Evolutionary conservation across 179 eudicot species (phyloP).

Genomic region (Beta macrorhiza): DNA sequence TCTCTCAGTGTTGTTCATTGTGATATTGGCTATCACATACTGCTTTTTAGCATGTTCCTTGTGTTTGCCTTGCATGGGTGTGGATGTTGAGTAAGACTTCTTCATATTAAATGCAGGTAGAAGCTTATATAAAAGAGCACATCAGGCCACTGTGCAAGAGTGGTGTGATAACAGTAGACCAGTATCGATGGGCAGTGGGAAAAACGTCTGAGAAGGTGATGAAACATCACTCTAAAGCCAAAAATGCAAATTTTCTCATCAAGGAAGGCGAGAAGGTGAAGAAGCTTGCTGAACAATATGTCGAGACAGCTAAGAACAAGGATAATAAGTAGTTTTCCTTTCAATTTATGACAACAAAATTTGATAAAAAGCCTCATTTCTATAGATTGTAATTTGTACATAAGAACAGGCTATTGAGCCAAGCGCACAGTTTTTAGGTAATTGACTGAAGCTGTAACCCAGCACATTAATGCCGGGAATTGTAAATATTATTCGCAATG

Average conservation of each 20-base stretch:
- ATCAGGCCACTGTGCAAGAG: constrained; percentile 87
- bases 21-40: background rate
- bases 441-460: constrained; percentile 8
- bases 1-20: too few relatives aligned
- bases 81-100: background rate
- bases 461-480: background rate
- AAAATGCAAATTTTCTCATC: constrained; percentile 76
- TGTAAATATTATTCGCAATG: background rate
- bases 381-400: constrained; percentile 25
- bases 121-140: constrained; percentile 92
- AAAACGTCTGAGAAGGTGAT: constrained; percentile 81
- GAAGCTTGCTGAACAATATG: constrained; percentile 88
- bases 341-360: too few relatives aligned
- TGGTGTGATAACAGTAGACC: constrained; percentile 76
- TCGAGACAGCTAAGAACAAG: constrained; percentile 72
- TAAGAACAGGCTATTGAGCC: background rate
- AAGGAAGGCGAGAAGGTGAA: constrained; percentile 97
- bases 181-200: constrained; percentile 77
- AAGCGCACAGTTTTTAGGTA: background rate
- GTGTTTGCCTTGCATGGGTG: background rate
- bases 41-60: background rate
- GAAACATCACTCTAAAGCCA: constrained; percentile 76
- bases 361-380: background rate
- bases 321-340: constrained; percentile 26
- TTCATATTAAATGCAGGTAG: constrained; percentile 47